Evolutionary conservation across 257 asterid genomes (phyloP), one percentile per base, ranked within the genome.

Genomic region (Fraxinus anomala): DNA sequence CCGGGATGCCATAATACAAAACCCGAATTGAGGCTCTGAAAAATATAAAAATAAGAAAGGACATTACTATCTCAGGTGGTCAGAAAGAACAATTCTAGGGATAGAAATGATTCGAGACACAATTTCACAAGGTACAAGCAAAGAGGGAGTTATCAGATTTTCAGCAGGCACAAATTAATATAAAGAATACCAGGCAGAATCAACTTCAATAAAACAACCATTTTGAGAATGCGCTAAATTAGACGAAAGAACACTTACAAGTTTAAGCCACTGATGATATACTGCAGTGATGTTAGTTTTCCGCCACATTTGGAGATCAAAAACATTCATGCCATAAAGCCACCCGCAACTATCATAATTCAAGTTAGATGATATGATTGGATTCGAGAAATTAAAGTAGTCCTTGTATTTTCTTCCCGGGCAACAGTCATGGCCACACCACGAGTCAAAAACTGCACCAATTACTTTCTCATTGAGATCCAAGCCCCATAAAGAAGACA

Each of bases 221-320:
- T 8, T 28, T 34, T 47, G 68, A 19, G 26, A 66, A 42, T 16
- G 49, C 31, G 14, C n/a, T 5, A 75, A 61, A 73, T 39, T 70
- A 33, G 21, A 66, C 40, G 33, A 21, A 77, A 80, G 56, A 16
- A 77, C 68, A 83, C 97, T 86, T 83, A 94, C 98, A 68, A 72
- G 89, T 87, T 91, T 89, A 74, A 94, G 97, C 98, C 97, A 94
- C 34, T 85, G 94, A 86, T 89, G 96, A 85, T 94, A 91, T 26
- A 85, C 85, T 16, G 86, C 85, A 72, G 93, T 92, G 73, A 94
- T 89, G 85, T 82, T 88, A 69, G 93, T 86, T 77, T 81, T 80
- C 84, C 97, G 85, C 98, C 98, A 94, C 76, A 85, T 88, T 70
- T 85, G 85, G 63, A 94, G 94, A 89, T 94, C 92, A 81, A 92